A percentile compares a stretch with the other conserved stretches of the same genome.
Conservation (phyloP, 2,329 filamentous ascomycete genomes). For the Pseudogymnoascus sp. region DNA sequence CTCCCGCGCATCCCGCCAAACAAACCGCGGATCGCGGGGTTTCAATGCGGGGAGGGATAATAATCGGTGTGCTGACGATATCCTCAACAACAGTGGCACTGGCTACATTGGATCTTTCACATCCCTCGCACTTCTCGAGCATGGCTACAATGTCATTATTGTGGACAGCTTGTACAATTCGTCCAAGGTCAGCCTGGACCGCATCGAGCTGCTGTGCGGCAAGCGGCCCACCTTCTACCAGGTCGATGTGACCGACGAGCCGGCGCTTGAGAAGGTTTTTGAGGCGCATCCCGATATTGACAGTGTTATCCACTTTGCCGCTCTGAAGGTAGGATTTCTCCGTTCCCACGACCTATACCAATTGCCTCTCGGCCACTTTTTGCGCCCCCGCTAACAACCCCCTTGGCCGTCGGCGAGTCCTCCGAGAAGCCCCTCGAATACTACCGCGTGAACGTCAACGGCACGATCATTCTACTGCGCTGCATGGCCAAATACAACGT, state of each 20-base stretch:
- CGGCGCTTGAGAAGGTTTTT: slow-evolving; percentile 78
- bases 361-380: neutral
- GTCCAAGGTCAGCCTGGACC: slow-evolving; percentile 80
- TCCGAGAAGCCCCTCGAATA: slow-evolving; percentile 91
- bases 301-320: slow-evolving; percentile 98
- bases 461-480: slow-evolving; percentile 77
- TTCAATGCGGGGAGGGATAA: neutral
- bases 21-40: slow-evolving; percentile 14
- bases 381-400: slow-evolving; percentile 11
- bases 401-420: slow-evolving; percentile 88
- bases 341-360: neutral
- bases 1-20: slow-evolving; percentile 11
- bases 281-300: slow-evolving; percentile 84
- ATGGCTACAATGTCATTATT: slow-evolving; percentile 93
- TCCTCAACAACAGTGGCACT: slow-evolving; percentile 60
- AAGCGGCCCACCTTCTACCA: slow-evolving; percentile 80
- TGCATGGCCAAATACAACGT: slow-evolving; percentile 88
- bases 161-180: slow-evolving; percentile 98
- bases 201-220: slow-evolving; percentile 88
- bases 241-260: slow-evolving; percentile 80
- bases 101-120: slow-evolving; percentile 99
- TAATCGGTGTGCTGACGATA: slow-evolving; percentile 23
- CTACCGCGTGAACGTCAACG: slow-evolving; percentile 93
- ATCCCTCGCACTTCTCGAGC: slow-evolving; percentile 78
- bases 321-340: slow-evolving; percentile 66